phyloP scores from a whole-genome alignment of 306 rosid genomes.

The Inga oerstediana region DNA sequence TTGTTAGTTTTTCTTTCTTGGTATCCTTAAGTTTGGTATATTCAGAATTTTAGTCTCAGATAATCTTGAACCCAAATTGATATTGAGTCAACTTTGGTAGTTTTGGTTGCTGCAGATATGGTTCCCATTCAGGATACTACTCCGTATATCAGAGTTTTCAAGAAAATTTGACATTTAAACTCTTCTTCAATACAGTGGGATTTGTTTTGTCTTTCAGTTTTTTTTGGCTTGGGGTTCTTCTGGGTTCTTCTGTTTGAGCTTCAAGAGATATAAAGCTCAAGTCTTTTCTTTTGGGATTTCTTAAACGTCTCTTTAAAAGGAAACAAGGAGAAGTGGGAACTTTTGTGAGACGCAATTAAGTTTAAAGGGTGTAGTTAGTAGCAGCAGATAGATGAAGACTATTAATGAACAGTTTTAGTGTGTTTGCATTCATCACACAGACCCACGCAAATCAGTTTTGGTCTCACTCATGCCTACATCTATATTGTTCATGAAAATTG shows the following conservation, averaged over 20 bases:
- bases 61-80: background rate
- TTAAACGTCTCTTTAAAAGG: conserved; percentile 33
- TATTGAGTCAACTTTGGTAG: background rate
- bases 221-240: conserved; percentile 27
- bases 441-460: conserved; percentile 42
- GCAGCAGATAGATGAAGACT: conserved; percentile 32
- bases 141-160: conserved; percentile 9
- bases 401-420: conserved; percentile 24
- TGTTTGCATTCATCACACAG: conserved; percentile 42
- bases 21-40: background rate
- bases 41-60: background rate
- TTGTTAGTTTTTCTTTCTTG: background rate
- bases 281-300: conserved; percentile 35
- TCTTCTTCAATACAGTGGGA: background rate
- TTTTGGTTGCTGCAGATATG: conserved; percentile 17
- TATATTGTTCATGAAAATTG: conserved; percentile 30
- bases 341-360: conserved; percentile 18
- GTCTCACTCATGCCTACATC: conserved; percentile 49
- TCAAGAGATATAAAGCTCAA: conserved; percentile 23
- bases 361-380: conserved; percentile 13
- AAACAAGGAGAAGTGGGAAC: conserved; percentile 47
- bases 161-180: conserved; percentile 27
- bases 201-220: conserved; percentile 21
- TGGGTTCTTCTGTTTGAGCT: conserved; percentile 21
- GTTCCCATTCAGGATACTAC: conserved; percentile 15